phyloP scores from a whole-genome alignment of 2,329 filamentous ascomycete genomes.

The Geosmithia morbida region DNA sequence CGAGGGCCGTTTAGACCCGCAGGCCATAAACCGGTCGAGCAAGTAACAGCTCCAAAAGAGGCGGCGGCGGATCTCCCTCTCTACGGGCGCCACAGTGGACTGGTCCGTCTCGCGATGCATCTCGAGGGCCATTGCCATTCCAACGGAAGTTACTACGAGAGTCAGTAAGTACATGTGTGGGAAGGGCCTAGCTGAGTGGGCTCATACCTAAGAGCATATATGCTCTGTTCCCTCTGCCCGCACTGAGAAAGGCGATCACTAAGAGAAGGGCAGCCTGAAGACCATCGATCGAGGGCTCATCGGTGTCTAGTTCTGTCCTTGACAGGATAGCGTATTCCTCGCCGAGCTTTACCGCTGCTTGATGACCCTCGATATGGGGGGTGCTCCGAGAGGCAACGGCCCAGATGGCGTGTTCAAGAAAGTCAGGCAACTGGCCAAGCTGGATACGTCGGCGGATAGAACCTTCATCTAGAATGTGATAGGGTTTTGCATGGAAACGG shows the following conservation, averaged over 20 bases:
- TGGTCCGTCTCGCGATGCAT: conserved; percentile 62
- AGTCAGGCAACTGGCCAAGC: conserved; percentile 46
- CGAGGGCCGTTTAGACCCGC: conserved; percentile 71
- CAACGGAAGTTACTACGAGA: conserved; percentile 55
- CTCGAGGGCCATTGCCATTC: conserved; percentile 72
- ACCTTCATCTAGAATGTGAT: conserved; percentile 66
- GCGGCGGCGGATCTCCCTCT: conserved; percentile 64
- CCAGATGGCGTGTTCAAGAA: conserved; percentile 41
- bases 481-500: conserved; percentile 69
- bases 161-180: not conserved
- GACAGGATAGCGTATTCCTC: conserved; percentile 61
- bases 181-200: not conserved
- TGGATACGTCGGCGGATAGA: conserved; percentile 59
- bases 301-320: conserved; percentile 57
- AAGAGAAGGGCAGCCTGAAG: conserved; percentile 65
- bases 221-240: conserved; percentile 68
- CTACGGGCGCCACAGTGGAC: conserved; percentile 42
- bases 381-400: conserved; percentile 52
- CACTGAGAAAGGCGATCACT: conserved; percentile 60
- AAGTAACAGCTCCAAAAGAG: conserved; percentile 84
- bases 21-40: conserved; percentile 70
- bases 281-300: conserved; percentile 67
- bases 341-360: conserved; percentile 51
- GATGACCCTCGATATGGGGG: conserved; percentile 50
- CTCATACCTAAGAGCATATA: conserved; percentile 72